Conservation (phyloP, 148 eudicot genomes). For the Euryodendron excelsum region DNA sequence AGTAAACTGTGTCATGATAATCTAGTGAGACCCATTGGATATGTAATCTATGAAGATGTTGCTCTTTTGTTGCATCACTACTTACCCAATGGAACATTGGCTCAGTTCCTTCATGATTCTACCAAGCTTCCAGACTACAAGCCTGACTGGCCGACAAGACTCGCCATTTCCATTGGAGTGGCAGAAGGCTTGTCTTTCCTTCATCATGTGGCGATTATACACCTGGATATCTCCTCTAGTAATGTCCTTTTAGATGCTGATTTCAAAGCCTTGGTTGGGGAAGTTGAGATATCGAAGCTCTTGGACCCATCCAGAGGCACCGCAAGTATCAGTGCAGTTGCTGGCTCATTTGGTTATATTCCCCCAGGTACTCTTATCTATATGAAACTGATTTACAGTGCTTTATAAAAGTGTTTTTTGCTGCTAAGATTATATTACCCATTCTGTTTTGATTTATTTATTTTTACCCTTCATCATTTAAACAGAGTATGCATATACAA, state of each 20-base stretch:
- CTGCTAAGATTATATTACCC: neutral
- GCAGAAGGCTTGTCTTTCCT: slow-evolving; percentile 92
- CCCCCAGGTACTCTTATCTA: slow-evolving; percentile 72
- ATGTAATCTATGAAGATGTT: slow-evolving; percentile 76
- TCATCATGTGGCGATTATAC: slow-evolving; percentile 91
- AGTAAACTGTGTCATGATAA: slow-evolving; percentile 79
- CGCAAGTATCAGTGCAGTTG: slow-evolving; percentile 97
- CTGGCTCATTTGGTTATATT: slow-evolving; percentile 97
- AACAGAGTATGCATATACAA: too few relatives aligned
- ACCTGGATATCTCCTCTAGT: slow-evolving; percentile 93
- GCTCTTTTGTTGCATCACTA: slow-evolving; percentile 78
- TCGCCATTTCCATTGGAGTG: slow-evolving; percentile 72
- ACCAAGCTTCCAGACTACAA: slow-evolving; percentile 55
- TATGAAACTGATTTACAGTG: neutral
- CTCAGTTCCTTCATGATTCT: slow-evolving; percentile 64
- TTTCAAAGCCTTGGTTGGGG: slow-evolving; percentile 69
- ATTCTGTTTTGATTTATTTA: neutral
- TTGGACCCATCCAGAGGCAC: slow-evolving; percentile 95
- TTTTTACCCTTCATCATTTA: slow-evolving; percentile 2
- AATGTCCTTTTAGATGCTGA: slow-evolving; percentile 73
- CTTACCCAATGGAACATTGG: slow-evolving; percentile 71
- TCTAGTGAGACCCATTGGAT: slow-evolving; percentile 75
- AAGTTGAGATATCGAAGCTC: slow-evolving; percentile 95
- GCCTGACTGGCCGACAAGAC: slow-evolving; percentile 91
- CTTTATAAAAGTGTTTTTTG: neutral